Evolutionary conservation across 306 rosid species (phyloP).

Genomic region (Ochetophila trinervis): DNA sequence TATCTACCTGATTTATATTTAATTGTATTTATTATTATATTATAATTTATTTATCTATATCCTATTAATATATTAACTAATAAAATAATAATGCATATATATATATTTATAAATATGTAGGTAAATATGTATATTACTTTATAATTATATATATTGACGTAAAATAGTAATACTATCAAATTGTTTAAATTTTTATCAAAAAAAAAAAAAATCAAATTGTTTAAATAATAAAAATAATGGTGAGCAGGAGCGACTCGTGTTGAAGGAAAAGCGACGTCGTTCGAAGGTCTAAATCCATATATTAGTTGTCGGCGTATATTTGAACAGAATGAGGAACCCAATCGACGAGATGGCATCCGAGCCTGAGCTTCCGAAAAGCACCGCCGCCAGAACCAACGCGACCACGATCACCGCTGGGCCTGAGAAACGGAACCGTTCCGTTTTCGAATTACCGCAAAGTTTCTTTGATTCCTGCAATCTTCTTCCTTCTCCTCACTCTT

Average conservation of each 20-base stretch:
- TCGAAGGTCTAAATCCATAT: neutral
- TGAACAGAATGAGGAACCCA: neutral
- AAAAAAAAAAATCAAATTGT: too few species aligned
- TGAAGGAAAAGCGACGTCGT: neutral
- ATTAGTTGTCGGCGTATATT: neutral
- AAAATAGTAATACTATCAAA: too few species aligned
- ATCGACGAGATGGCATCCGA: slow-evolving; percentile 42
- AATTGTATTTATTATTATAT: too few species aligned
- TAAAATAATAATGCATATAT: too few species aligned
- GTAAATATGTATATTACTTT: too few species aligned
- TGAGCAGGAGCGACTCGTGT: neutral
- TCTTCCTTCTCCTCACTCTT: slow-evolving; percentile 53
- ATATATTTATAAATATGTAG: too few species aligned
- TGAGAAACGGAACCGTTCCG: slow-evolving; percentile 61
- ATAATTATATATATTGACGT: too few species aligned
- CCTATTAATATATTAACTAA: too few species aligned
- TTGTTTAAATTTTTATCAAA: too few species aligned
- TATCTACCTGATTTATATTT: too few species aligned
- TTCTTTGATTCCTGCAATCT: slow-evolving; percentile 64
- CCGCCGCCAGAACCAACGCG: neutral
- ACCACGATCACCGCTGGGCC: slow-evolving; percentile 9
- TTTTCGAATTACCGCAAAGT: slow-evolving; percentile 53
- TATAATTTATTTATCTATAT: too few species aligned
- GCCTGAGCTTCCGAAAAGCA: slow-evolving; percentile 13
- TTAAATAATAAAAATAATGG: too few species aligned